Evolutionary conservation across 2,329 filamentous ascomycete genomes (phyloP), one percentile per base, ranked within the genome.

Genomic region (Chaetomiaceae sp.): DNA sequence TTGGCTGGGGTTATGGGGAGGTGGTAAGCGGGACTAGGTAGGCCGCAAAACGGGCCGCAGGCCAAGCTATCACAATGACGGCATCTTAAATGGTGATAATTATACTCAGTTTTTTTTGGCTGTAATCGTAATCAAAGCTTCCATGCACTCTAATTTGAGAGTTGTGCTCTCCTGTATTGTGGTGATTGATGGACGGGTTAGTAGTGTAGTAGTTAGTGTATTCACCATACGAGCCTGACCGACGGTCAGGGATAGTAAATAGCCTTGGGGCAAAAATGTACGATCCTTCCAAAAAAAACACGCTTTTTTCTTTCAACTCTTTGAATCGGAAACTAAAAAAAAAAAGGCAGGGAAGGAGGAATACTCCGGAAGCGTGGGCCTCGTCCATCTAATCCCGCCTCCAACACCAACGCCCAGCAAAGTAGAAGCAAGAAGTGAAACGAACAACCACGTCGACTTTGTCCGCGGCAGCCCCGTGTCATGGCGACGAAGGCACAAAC

Each of bases 391-490:
- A 57, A 33, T 30, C 23, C 14, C 36, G 13, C 13, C n/a, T n/a
- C 42, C 23, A 48, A 42, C 42, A 44, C 43, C 47, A 52, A 52
- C 55, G 40, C 55, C 55, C 29, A 13, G 25, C 63, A 18, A n/a
- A 67, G 60, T 1, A 76, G 78, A 67, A 79, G 81, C 1, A 78
- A 82, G 29, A 77, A 68, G 34, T 13, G 69, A 58, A 1, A 66
- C 64, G 20, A 63, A n/a, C 4, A 11, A n/a, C 34, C 11, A 20
- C 16, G 11, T 9, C 7, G 13, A 30, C 5, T 57, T n/a, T n/a
- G n/a, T n/a, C n/a, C n/a, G n/a, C n/a, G n/a, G n/a, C n/a, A n/a
- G n/a, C n/a, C n/a, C n/a, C n/a, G n/a, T n/a, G n/a, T 65, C 69
- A 58, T 6, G 54, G 63, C 14, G 54, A 64, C n/a, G 62, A 38